Percentiles rank a stretch among this genome's conserved stretches.
Evolutionary conservation across 257 asterid genomes (phyloP).

Genomic region (Solanum pimpinellifolium): DNA sequence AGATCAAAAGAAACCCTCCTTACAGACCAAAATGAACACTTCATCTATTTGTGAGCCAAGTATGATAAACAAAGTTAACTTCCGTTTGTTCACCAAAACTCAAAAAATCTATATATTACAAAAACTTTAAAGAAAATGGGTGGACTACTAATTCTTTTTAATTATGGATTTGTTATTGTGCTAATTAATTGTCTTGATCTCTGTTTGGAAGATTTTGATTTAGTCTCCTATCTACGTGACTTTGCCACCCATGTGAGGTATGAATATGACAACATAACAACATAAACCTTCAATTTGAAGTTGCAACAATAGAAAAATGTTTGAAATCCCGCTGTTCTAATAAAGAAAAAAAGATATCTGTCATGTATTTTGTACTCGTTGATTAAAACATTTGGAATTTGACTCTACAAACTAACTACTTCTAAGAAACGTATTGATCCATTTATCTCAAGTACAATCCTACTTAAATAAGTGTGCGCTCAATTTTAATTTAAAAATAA

Average conservation of each 20-base stretch:
- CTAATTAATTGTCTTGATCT: background rate
- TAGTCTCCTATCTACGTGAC: background rate
- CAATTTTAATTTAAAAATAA: background rate
- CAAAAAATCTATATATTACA: too few relatives aligned
- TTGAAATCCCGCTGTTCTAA: background rate
- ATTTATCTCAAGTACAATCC: background rate
- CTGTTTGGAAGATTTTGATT: background rate
- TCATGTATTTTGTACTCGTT: background rate
- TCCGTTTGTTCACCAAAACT: background rate
- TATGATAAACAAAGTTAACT: background rate
- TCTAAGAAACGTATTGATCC: background rate
- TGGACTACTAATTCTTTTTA: background rate
- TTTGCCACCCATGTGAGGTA: background rate
- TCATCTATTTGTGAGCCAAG: too few relatives aligned
- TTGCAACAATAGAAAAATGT: background rate
- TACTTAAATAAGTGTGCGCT: background rate
- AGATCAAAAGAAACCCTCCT: too few relatives aligned
- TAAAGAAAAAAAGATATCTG: background rate
- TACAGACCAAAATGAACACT: background rate
- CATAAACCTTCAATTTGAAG: background rate
- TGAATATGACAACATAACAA: background rate
- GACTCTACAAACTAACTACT: background rate
- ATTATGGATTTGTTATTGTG: background rate
- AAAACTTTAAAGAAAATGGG: background rate
- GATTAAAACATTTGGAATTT: background rate